phyloP scores from a whole-genome alignment of 768 basidiomycete genomes.

The Boletus reticuloceps region DNA sequence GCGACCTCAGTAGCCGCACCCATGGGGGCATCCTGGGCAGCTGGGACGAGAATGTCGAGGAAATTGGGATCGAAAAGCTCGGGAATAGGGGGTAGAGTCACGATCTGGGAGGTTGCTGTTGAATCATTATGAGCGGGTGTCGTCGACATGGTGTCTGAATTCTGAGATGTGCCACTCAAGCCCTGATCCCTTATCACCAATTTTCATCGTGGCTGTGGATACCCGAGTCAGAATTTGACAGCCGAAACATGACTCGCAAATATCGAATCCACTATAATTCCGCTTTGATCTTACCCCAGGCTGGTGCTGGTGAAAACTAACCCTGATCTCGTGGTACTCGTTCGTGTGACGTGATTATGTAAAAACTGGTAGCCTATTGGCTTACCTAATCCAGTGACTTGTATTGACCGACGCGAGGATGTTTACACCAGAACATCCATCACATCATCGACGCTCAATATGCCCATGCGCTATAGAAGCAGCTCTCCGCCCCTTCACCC shows the following conservation, averaged over 20 bases:
- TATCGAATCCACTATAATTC: no score
- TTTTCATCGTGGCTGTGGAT: no score
- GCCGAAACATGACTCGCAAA: no score
- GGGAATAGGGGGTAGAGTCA: constrained; percentile 53
- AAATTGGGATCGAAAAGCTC: constrained; percentile 58
- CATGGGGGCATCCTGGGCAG: background rate
- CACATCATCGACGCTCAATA: constrained; percentile 19
- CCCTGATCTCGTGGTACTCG: no score
- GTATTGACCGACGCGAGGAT: background rate
- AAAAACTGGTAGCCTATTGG: background rate
- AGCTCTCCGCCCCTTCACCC: constrained; percentile 7
- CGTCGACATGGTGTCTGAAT: background rate
- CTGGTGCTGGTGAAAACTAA: no score
- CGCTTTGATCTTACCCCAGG: no score
- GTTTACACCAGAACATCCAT: constrained; percentile 22
- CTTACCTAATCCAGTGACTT: constrained; percentile 13
- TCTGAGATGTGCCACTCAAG: no score
- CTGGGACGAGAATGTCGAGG: constrained; percentile 55
- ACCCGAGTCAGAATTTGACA: no score
- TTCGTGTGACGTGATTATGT: no score
- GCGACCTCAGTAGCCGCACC: background rate
- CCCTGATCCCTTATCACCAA: no score
- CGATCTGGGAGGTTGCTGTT: constrained; percentile 36
- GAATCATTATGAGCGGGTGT: background rate
- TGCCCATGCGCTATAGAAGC: constrained; percentile 33